phyloP scores from a whole-genome alignment of 106 monocot genomes.

The Platanthera guangdongensis region DNA sequence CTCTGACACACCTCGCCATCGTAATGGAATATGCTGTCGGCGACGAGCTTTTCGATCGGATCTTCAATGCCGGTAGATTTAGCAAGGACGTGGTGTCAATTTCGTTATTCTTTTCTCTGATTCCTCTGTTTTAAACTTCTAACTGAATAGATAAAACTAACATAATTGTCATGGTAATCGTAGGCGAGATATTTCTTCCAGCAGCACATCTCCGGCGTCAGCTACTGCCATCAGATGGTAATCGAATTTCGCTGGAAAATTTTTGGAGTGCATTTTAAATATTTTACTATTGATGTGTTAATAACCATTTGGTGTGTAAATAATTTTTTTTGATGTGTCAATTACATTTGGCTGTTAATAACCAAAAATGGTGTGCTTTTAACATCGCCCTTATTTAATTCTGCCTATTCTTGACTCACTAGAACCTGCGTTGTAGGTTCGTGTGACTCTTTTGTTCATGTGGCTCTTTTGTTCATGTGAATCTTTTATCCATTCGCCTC shows the following conservation, averaged over 20 bases:
- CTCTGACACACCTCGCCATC: conserved; percentile 75
- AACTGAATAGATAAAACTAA: neutral
- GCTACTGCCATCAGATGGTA: conserved; percentile 87
- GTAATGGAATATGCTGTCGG: conserved; percentile 96
- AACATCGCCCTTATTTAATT: too few species aligned
- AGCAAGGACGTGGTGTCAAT: conserved; percentile 69
- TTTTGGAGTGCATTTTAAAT: too few species aligned
- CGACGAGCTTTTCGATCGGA: conserved; percentile 89
- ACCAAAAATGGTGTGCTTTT: too few species aligned
- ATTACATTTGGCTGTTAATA: too few species aligned
- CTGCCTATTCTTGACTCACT: too few species aligned
- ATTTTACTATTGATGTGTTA: too few species aligned
- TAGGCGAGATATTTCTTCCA: conserved; percentile 98
- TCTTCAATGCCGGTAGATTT: conserved; percentile 74
- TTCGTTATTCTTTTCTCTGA: neutral
- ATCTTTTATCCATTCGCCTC: too few species aligned
- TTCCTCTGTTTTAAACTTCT: neutral
- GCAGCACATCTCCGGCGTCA: conserved; percentile 87
- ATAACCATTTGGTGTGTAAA: too few species aligned
- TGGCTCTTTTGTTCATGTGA: too few species aligned
- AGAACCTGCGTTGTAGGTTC: too few species aligned
- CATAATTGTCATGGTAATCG: conserved; percentile 2
- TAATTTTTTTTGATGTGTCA: too few species aligned
- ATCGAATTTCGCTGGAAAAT: neutral
- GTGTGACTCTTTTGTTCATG: too few species aligned